Base-by-base conservation (phyloP, 352 stramenopile species). In the Sclerospora graminicola region DNA sequence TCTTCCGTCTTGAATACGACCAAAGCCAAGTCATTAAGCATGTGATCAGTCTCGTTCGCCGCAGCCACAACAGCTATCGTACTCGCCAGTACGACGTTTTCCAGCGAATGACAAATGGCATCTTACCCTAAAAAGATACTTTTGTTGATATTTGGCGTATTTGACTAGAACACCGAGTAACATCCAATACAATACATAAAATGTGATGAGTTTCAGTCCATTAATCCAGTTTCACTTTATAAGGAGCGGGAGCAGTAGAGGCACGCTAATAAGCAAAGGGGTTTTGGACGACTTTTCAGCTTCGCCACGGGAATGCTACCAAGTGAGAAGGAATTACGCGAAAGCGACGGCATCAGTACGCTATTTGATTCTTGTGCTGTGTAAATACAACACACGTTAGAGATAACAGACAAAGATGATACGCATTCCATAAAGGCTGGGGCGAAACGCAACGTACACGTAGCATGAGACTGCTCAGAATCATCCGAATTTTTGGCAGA, bases 61-160 rank as follows among this genome's bases (percentile, higher is more conserved):
- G 83, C 21, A 94, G 79, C 48, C 88, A 95, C 58, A 91, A 91
- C 60, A 89, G 82, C 63, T 95, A 94, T 61, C 79, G 82, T 21
- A 93, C 82, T 11, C 71, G 77, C 29, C 82, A 95, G 60, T 96
- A 95, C 48, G 86, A 96, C 52, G 73, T 86, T 39, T 96, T 95
- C 63, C 86, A 96, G 58, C 80, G 83, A 43, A 84, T 94, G 54
- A 95, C 84, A n/a, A 96, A 96, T 52, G 84, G 84, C 41, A 96
- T 96, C 45, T 46, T 90, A 38, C 78, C 80, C 3, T 95, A 11
- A 41, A 41, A 1, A 14, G 11, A 7, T 16, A 8, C 14, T 5
- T 20, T 14, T 41, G 19, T 35, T 2, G 1, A 19, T 5, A n/a
- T n/a, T n/a, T n/a, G n/a, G n/a, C n/a, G n/a, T n/a, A n/a, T n/a